Percentiles rank a stretch among this genome's conserved stretches.
These are phyloP conservation scores for Solanum peruvianum DNA, from an alignment of 257 asterid genomes.

Conservation along the genomic window DNA sequence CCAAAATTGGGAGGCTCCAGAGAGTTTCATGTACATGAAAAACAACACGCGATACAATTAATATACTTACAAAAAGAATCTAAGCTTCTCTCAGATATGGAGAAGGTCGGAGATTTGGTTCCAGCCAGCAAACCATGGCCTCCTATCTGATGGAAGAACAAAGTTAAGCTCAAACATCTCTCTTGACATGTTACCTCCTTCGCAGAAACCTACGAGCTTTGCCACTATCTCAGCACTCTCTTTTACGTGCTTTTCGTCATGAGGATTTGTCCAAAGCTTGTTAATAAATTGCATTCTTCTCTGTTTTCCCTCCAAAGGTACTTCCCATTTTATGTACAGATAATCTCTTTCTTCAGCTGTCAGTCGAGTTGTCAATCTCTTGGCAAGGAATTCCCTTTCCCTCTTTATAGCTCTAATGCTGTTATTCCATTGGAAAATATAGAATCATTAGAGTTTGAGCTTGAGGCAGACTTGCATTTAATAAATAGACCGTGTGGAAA, in stretches of 20 bases:
- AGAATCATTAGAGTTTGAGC: background rate
- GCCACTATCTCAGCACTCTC: slow-evolving; percentile 91
- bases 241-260: slow-evolving; percentile 48
- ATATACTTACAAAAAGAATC: slow-evolving; percentile 27
- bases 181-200: slow-evolving; percentile 65
- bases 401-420: slow-evolving; percentile 72
- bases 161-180: slow-evolving; percentile 94
- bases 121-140: slow-evolving; percentile 85
- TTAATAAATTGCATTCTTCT: slow-evolving; percentile 68
- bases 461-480: background rate
- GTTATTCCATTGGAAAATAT: background rate
- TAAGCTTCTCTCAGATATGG: slow-evolving; percentile 43
- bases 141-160: slow-evolving; percentile 68
- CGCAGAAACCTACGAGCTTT: slow-evolving; percentile 76
- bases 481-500: background rate
- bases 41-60: background rate
- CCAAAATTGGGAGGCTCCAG: slow-evolving; percentile 25
- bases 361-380: slow-evolving; percentile 60
- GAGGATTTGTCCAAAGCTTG: slow-evolving; percentile 76
- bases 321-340: slow-evolving; percentile 81
- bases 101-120: slow-evolving; percentile 76
- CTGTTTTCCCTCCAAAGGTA: slow-evolving; percentile 77
- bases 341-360: slow-evolving; percentile 70
- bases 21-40: slow-evolving; percentile 5
- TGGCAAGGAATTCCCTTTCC: slow-evolving; percentile 84